Evolutionary conservation across 768 basidiomycete genomes (phyloP), one percentile per base, ranked within the genome.

Genomic region (Psilocybe subaeruginosa): DNA sequence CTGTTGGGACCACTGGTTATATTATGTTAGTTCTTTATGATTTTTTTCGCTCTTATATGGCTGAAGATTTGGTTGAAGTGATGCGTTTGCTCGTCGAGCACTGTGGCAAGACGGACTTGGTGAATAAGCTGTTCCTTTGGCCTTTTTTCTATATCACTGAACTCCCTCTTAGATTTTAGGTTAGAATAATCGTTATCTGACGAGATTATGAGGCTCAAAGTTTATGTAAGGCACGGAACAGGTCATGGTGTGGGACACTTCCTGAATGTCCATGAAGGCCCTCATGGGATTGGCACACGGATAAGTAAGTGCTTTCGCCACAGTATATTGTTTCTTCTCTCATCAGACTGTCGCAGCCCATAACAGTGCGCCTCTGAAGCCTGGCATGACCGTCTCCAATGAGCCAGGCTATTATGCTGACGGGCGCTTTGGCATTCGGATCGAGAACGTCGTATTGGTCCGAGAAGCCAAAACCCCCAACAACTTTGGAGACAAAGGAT

Each of bases 211-310:
- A 59, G 48, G 6, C 53, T 29, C 59, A 89, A 87, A 89, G 69
- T 90, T 87, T 68, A 79, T 85, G 85, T 86, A 64, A 90, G 94
- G 61, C 95, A 97, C 63, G 92, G 93, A 4, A 97, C 96, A 17
- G 95, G 95, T 0, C 97, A 98, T 67, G 97, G 97, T 35, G 91
- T 99, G 33, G 97, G 97, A 0, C 89, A 92, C 65, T 99, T 91
- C 77, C 76, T 99, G 56, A 97, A 97, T 62, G 96, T 98, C 0
- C 96, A 98, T 68, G 95, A 99, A 80, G 83, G 85, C 2, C 86
- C 86, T 2, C 87, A 89, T 35, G 86, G 86, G 5, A 85, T 88
- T 58, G 86, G 87, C 49, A 76, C 84, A 39, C 80, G 85, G 66
- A 85, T 86, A 63, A 72, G 80, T 81, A 63, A 33, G 65, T 47